Evolutionary conservation across 352 stramenopile genomes (phyloP).

Genomic region (Pythium biforme): DNA sequence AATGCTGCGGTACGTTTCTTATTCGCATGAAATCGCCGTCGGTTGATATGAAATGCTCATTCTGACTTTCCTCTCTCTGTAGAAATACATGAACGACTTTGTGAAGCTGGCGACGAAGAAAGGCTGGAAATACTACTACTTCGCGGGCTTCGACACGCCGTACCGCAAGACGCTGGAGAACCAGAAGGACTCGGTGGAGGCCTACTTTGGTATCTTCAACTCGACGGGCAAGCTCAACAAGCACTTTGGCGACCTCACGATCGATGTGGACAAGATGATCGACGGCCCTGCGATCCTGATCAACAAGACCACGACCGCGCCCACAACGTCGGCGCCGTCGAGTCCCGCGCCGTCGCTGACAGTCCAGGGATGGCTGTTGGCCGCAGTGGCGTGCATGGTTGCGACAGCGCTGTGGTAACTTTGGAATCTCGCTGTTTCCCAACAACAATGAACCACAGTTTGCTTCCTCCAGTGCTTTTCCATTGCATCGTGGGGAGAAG

Average conservation of each 20-base stretch:
- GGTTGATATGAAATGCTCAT: background rate
- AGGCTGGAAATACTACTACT: constrained; percentile 88
- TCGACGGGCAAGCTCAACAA: constrained; percentile 58
- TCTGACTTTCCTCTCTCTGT: background rate
- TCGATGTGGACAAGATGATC: constrained; percentile 20
- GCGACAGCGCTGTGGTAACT: background rate
- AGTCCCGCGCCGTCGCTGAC: background rate
- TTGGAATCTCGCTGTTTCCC: too few species aligned
- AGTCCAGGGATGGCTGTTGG: background rate
- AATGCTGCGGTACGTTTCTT: constrained; percentile 48
- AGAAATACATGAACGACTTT: constrained; percentile 81
- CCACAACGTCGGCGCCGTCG: background rate
- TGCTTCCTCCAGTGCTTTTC: too few species aligned
- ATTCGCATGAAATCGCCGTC: background rate
- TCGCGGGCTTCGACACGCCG: constrained; percentile 74
- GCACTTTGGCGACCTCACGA: constrained; percentile 45
- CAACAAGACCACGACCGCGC: background rate
- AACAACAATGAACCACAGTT: too few species aligned
- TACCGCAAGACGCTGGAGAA: constrained; percentile 57
- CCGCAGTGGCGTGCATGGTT: background rate
- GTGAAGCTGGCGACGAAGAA: constrained; percentile 57
- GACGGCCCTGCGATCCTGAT: constrained; percentile 13
- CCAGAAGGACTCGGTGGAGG: constrained; percentile 60
- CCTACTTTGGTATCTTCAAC: constrained; percentile 78
- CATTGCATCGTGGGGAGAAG: too few species aligned